Evolutionary conservation across 2,329 filamentous ascomycete genomes (phyloP).

Genomic region (Cordyceps tenuipes): DNA sequence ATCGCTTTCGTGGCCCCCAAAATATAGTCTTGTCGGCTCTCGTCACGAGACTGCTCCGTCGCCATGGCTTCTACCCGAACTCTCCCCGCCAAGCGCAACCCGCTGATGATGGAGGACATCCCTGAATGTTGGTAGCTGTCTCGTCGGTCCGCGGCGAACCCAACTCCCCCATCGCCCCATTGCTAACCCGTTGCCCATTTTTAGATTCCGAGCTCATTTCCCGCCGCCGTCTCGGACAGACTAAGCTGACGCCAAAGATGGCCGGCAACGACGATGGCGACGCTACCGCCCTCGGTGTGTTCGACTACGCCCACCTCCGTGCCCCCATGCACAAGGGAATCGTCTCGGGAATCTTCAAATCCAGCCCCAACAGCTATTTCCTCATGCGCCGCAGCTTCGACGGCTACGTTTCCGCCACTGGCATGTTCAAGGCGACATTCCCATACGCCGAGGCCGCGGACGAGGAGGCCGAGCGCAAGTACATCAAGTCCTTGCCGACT

Average conservation of each 20-base stretch:
- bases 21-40: neutral
- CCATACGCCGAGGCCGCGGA: slow-evolving; percentile 66
- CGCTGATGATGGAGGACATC: slow-evolving; percentile 52
- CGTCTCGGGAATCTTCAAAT: slow-evolving; percentile 85
- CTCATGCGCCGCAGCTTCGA: slow-evolving; percentile 86
- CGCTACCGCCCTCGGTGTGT: slow-evolving; percentile 65
- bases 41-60: neutral
- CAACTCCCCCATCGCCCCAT: slow-evolving; percentile 11
- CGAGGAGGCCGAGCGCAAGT: slow-evolving; percentile 68
- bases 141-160: slow-evolving; percentile 13
- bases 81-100: slow-evolving; percentile 53
- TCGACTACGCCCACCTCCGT: slow-evolving; percentile 93
- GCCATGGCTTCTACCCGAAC: slow-evolving; percentile 21
- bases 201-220: slow-evolving; percentile 66
- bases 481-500: slow-evolving; percentile 72
- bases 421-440: slow-evolving; percentile 89
- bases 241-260: slow-evolving; percentile 77
- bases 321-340: slow-evolving; percentile 89
- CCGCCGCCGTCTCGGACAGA: slow-evolving; percentile 85
- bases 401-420: slow-evolving; percentile 76
- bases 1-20: neutral
- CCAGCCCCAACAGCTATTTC: slow-evolving; percentile 87
- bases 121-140: slow-evolving; percentile 27
- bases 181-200: slow-evolving; percentile 2
- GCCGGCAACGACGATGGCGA: slow-evolving; percentile 67